Base-by-base conservation (phyloP, 306 rosid genomes). In the Dalbergia cultrata region DNA sequence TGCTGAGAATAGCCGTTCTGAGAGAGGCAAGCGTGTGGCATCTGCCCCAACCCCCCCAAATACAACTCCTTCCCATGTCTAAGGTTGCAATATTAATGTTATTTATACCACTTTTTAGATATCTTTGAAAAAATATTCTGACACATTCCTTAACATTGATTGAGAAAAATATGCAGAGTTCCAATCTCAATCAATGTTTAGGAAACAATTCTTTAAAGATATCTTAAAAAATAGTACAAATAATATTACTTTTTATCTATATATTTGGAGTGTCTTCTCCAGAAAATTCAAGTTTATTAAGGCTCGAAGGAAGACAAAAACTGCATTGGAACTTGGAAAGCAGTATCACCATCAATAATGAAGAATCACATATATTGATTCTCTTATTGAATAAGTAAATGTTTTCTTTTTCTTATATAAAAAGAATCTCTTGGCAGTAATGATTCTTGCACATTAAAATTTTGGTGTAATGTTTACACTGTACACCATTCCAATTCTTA, bases 1-100 rank as follows among this genome's bases (percentile, higher is more conserved):
- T 57, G 99, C 97, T 1, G 93, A 95, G 88, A 93, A 95, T 67
- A 90, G 95, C 70, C 86, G 85, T 4, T 93, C 97, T 4, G 99
- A 95, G 87, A 89, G 97, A 44, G 99, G 99, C 14, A 86, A 65
- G 75, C 91, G 95, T 21, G 87, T 95, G 0, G 86, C 52, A 8
- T 88, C 97, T 2, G 97, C 88, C 4, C 82, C 88, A 1, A 92
- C 98, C 1, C 97, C 98, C 0, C 92, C 97, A 3, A 83, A 84
- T 10, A 35, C 88, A 13, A 92, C 97, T 70, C 98, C 98, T 8
- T 21, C 78, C 7, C 86, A 87, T 74, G 90, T 79, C 43, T 89
- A 84, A 77, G 31, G 31, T 26, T 26, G 31, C 2, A 26, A 0
- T 0, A 26, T 26, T 26, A 26, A 26, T 26, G 31, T 26, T 37